Conservation (phyloP, 164 flowering plant species). For the Liquidambar formosana region DNA sequence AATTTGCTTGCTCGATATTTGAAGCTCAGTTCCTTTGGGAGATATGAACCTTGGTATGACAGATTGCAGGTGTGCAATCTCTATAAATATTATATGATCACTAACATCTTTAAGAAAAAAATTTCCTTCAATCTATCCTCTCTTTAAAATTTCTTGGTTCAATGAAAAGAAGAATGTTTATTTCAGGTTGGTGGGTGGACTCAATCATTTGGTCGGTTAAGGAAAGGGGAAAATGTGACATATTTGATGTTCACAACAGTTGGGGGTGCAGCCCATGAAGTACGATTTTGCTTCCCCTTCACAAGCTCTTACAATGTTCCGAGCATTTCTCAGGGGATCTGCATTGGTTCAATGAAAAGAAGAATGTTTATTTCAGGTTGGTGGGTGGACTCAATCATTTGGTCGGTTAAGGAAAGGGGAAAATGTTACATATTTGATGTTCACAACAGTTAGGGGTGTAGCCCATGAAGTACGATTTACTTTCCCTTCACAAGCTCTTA, state of each 20-base stretch:
- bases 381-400: constrained; percentile 43
- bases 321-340: constrained; percentile 24
- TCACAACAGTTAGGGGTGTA: constrained; percentile 41
- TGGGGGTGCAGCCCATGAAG: constrained; percentile 45
- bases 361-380: constrained; percentile 22
- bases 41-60: constrained; percentile 35
- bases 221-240: constrained; percentile 34
- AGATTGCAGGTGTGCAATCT: constrained; percentile 22
- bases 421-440: constrained; percentile 35
- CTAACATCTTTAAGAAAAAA: no score
- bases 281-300: constrained; percentile 41
- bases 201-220: constrained; percentile 32
- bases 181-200: constrained; percentile 43
- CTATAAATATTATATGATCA: neutral
- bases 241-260: constrained; percentile 37
- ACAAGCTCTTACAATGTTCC: constrained; percentile 33
- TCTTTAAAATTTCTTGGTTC: no score
- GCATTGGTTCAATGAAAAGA: no score
- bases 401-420: constrained; percentile 26
- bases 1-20: constrained; percentile 20
- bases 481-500: constrained; percentile 35
- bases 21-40: constrained; percentile 21
- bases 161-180: no score
- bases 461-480: constrained; percentile 49
- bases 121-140: neutral